Conservation (phyloP, 805 yeast species). For the Ogataea trehaloabstinens region DNA sequence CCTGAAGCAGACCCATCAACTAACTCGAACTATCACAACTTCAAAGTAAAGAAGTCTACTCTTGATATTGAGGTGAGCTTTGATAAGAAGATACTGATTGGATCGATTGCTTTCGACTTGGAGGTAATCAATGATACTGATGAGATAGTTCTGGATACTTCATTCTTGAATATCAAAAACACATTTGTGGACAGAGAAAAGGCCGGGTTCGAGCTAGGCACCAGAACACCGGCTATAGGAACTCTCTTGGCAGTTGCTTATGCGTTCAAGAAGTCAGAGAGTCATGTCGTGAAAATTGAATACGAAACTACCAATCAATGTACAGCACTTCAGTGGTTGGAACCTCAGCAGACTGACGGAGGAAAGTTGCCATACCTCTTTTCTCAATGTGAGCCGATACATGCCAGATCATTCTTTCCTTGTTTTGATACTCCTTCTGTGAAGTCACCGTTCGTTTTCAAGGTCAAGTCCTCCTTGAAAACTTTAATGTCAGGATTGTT, state of each 20-base stretch:
- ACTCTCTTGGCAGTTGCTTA: constrained; percentile 44
- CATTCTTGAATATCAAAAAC: constrained; percentile 49
- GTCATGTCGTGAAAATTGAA: constrained; percentile 37
- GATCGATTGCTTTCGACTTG: constrained; percentile 52
- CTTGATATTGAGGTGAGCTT: constrained; percentile 58
- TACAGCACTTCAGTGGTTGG: constrained; percentile 85
- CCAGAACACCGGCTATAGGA: constrained; percentile 56
- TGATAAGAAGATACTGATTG: constrained; percentile 47
- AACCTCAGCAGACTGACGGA: constrained; percentile 72
- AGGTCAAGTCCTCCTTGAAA: constrained; percentile 62
- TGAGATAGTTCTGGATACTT: constrained; percentile 63
- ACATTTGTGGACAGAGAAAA: constrained; percentile 43
- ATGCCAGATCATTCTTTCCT: constrained; percentile 84
- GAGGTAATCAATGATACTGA: constrained; percentile 27
- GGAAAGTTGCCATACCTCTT: constrained; percentile 68
- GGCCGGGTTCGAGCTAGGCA: constrained; percentile 35
- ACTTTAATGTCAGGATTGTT: constrained; percentile 66
- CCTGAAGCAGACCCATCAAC: constrained; percentile 77
- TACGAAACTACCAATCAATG: constrained; percentile 72
- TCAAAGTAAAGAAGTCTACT: constrained; percentile 49
- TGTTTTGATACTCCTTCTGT: constrained; percentile 89
- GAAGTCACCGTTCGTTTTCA: constrained; percentile 61
- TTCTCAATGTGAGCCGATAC: constrained; percentile 90
- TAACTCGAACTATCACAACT: constrained; percentile 62
- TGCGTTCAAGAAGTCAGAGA: constrained; percentile 8